These are phyloP conservation scores for Microdochium nivale DNA, from an alignment of 2,329 filamentous ascomycete genomes.

Conservation along the genomic window DNA sequence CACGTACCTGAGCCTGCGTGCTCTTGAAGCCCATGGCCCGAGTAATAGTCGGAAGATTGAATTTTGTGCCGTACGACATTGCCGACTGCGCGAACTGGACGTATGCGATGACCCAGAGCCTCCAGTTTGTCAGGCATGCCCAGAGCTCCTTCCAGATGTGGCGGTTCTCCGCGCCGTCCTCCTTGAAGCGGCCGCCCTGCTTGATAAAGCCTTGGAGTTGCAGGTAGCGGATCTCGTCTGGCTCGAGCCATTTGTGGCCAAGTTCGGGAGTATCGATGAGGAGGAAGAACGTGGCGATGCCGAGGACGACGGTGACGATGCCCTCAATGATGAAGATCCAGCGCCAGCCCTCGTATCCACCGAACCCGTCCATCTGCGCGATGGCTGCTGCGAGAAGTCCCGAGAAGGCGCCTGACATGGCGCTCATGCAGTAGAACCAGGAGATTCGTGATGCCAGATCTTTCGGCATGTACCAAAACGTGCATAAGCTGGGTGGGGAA, in stretches of 20 bases:
- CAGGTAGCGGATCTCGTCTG: slow-evolving; percentile 5
- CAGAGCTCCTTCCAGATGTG: slow-evolving; percentile 4
- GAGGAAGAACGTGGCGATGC: slow-evolving; percentile 42
- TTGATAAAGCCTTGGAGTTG: slow-evolving; percentile 8
- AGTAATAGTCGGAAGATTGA: slow-evolving; percentile 24
- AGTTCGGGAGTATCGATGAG: slow-evolving; percentile 6
- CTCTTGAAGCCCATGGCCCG: slow-evolving; percentile 24
- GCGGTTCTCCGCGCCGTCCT: slow-evolving; percentile 3
- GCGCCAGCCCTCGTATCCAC: slow-evolving; percentile 29
- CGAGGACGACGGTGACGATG: slow-evolving; percentile 48
- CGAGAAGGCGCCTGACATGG: slow-evolving; percentile 55
- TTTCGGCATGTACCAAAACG: slow-evolving; percentile 20
- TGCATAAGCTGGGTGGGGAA: slow-evolving; percentile 9
- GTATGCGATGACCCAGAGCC: slow-evolving; percentile 7
- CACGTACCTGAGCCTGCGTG: slow-evolving; percentile 14
- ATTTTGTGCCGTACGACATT: slow-evolving; percentile 13
- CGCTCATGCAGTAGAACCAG: slow-evolving; percentile 35
- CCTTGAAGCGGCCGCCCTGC: slow-evolving; percentile 4
- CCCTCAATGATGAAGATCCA: slow-evolving; percentile 46
- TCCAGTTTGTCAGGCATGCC: slow-evolving; percentile 6
- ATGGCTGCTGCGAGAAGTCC: slow-evolving; percentile 27
- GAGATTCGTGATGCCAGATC: slow-evolving; percentile 16
- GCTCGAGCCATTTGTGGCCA: slow-evolving; percentile 2
- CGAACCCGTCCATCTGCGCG: slow-evolving; percentile 44
- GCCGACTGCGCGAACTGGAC: slow-evolving; percentile 17